Evolutionary conservation across 805 yeast species (phyloP).

Genomic region (Candida boleticola): DNA sequence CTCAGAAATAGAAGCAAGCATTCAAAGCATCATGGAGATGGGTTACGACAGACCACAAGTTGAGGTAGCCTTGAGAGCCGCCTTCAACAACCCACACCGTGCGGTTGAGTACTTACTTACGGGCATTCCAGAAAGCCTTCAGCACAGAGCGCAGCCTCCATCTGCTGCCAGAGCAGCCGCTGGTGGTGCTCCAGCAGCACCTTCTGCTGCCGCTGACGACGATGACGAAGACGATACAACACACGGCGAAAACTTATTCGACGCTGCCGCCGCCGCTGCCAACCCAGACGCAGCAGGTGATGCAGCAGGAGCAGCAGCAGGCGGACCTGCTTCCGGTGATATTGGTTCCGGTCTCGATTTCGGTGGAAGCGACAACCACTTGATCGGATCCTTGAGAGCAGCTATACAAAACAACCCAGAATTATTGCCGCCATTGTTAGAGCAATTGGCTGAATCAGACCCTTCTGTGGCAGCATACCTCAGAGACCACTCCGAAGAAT

Average conservation of each 20-base stretch:
- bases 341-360: constrained; percentile 36
- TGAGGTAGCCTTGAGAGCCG: constrained; percentile 88
- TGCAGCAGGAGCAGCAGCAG: constrained; percentile 28
- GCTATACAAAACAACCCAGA: constrained; percentile 85
- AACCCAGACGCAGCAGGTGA: constrained; percentile 15
- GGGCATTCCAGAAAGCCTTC: constrained; percentile 75
- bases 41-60: constrained; percentile 89
- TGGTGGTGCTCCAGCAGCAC: constrained; percentile 10
- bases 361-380: constrained; percentile 33
- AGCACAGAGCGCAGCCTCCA: constrained; percentile 24
- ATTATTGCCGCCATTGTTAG: constrained; percentile 77
- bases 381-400: constrained; percentile 61
- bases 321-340: constrained; percentile 18
- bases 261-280: constrained; percentile 45
- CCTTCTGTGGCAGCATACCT: constrained; percentile 84
- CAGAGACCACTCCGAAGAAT: constrained; percentile 86
- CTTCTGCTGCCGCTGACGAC: constrained; percentile 16
- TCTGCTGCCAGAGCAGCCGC: constrained; percentile 14
- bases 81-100: constrained; percentile 95
- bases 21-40: constrained; percentile 88
- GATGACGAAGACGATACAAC: constrained; percentile 16
- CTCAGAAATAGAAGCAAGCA: constrained; percentile 70
- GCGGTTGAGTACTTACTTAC: constrained; percentile 93
- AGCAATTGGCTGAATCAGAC: constrained; percentile 74
- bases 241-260: constrained; percentile 50